Conservation (phyloP, 352 stramenopile genomes). For the Phytopythium mirpurense region DNA sequence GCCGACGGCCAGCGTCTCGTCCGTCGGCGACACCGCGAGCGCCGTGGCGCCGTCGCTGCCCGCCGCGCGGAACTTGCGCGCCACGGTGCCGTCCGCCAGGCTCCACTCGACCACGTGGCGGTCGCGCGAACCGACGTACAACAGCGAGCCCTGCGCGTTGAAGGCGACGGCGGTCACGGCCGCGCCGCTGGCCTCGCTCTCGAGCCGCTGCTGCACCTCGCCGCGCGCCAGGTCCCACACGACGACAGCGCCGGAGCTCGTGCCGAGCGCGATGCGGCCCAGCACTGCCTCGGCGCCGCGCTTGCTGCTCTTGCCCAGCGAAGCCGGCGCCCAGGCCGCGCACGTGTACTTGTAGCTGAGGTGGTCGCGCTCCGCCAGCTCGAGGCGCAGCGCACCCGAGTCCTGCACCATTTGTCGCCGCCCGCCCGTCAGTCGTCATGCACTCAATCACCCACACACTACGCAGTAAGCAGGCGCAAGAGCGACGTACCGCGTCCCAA, state of each 20-base stretch:
- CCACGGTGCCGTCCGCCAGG: conserved; percentile 39
- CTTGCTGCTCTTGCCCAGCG: conserved; percentile 34
- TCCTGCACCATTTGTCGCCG: conserved; percentile 15
- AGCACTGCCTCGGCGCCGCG: conserved; percentile 31
- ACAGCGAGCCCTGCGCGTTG: conserved; percentile 54
- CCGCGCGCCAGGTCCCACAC: conserved; percentile 71
- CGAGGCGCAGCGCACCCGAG: conserved; percentile 56
- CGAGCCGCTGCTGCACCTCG: conserved; percentile 57
- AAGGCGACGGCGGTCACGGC: conserved; percentile 67
- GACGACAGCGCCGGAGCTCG: conserved; percentile 56
- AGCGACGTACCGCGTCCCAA: conserved; percentile 61
- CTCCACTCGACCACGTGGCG: conserved; percentile 82
- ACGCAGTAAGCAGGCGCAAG: neutral
- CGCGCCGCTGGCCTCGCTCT: conserved; percentile 35
- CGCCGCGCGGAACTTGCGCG: conserved; percentile 58
- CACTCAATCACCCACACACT: no score
- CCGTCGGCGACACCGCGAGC: conserved; percentile 55
- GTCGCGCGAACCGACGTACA: conserved; percentile 68
- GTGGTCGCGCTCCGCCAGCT: conserved; percentile 81
- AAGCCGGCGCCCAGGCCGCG: conserved; percentile 58
- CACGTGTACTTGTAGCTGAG: conserved; percentile 81
- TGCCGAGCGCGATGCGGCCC: conserved; percentile 66
- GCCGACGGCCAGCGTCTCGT: conserved; percentile 60
- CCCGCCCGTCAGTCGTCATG: neutral
- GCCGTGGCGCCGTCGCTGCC: conserved; percentile 49